Conservation (phyloP, 2,329 filamentous ascomycete genomes). For the Claviceps sp. region DNA sequence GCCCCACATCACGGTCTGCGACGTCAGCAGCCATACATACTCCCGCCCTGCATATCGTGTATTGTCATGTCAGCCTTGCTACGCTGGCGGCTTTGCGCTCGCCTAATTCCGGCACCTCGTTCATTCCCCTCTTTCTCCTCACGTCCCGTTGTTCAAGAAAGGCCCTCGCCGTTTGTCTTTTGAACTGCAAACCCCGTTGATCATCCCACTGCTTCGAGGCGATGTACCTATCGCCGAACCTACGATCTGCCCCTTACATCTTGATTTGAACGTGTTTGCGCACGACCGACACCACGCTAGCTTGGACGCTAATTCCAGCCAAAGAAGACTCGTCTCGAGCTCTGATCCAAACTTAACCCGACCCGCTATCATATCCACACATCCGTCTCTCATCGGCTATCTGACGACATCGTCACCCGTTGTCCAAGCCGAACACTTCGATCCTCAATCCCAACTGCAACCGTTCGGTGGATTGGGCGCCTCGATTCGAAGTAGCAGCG, state of each 20-base stretch:
- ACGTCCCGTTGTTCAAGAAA: too few relatives aligned
- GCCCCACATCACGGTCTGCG: not conserved
- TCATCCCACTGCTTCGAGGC: not conserved
- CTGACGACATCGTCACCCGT: conserved; percentile 56
- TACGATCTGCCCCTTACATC: not conserved
- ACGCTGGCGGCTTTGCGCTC: not conserved
- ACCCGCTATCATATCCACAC: conserved; percentile 29
- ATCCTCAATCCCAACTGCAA: conserved; percentile 16
- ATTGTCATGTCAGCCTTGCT: not conserved
- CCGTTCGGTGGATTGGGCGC: conserved; percentile 24
- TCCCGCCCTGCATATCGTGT: too few relatives aligned
- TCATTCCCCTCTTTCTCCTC: too few relatives aligned
- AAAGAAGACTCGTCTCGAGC: conserved; percentile 10
- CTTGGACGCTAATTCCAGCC: not conserved
- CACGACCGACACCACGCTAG: not conserved
- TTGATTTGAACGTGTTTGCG: not conserved
- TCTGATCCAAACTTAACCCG: conserved; percentile 14
- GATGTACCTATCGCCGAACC: not conserved
- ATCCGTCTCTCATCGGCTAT: conserved; percentile 54
- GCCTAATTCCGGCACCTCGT: not conserved
- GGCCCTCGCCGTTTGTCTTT: not conserved
- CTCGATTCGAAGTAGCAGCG: conserved; percentile 51
- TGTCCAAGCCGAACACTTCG: conserved; percentile 42
- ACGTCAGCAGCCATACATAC: not conserved
- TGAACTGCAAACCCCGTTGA: not conserved